Conservation (phyloP, 2,329 filamentous ascomycete species). For the Ophiostoma quercus region DNA sequence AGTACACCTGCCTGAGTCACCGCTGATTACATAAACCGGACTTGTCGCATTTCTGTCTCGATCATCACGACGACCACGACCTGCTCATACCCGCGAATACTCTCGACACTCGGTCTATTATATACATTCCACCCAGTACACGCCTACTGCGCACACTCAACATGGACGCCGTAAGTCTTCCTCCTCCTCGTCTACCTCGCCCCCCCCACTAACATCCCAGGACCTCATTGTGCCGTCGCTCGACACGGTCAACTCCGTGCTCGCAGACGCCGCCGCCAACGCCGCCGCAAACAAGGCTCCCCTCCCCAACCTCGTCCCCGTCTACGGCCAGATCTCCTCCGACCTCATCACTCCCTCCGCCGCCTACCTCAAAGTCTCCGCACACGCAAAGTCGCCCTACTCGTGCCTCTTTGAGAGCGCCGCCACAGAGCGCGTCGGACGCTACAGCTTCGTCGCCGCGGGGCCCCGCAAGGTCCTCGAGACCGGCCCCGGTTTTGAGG, state of each 20-base stretch:
- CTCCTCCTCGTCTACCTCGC: background rate
- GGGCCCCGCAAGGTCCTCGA: conserved; percentile 74
- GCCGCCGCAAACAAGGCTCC: background rate
- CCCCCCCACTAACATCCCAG: conserved; percentile 18
- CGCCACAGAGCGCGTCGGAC: conserved; percentile 80
- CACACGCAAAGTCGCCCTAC: conserved; percentile 56
- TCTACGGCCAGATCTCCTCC: conserved; percentile 43
- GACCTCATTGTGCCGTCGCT: conserved; percentile 30
- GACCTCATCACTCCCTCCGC: conserved; percentile 92
- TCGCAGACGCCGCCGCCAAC: conserved; percentile 24
- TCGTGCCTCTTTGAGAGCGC: conserved; percentile 97
- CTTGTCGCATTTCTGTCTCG: background rate
- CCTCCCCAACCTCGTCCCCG: conserved; percentile 28
- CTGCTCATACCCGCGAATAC: background rate
- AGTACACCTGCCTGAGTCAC: background rate
- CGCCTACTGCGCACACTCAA: background rate
- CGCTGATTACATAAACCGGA: background rate
- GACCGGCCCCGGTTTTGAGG: conserved; percentile 78
- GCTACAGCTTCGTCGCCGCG: conserved; percentile 84
- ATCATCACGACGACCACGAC: background rate
- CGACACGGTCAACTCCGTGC: conserved; percentile 28
- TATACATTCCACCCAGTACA: background rate
- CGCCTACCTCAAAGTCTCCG: conserved; percentile 86
- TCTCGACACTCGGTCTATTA: background rate
- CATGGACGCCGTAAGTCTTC: conserved; percentile 13